Evolutionary conservation across 1,139 yeast species (phyloP).

Genomic region (Saccharomyces hybrid): DNA sequence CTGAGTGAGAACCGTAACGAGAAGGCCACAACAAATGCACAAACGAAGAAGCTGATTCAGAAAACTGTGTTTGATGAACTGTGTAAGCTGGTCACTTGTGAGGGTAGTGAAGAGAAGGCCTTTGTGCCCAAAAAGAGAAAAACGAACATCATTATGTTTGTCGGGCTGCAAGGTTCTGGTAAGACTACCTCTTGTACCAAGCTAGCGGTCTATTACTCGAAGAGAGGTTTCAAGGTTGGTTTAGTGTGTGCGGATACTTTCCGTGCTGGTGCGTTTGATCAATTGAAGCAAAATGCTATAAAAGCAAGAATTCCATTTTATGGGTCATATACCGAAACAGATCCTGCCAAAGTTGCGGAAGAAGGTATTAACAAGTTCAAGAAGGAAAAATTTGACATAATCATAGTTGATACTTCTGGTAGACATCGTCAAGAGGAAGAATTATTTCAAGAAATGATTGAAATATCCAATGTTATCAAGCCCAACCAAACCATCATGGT

Average conservation of each 20-base stretch:
- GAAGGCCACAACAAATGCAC: conserved; percentile 35
- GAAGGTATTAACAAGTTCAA: conserved; percentile 92
- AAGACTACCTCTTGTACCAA: conserved; percentile 97
- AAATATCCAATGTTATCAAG: conserved; percentile 73
- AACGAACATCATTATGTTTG: conserved; percentile 82
- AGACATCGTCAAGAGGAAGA: conserved; percentile 94
- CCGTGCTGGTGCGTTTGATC: conserved; percentile 99
- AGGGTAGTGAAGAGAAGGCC: conserved; percentile 47
- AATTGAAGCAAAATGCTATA: conserved; percentile 92
- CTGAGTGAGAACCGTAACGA: conserved; percentile 31
- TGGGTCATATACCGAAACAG: conserved; percentile 92
- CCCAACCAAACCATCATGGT: conserved; percentile 98
- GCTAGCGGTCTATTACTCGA: conserved; percentile 86
- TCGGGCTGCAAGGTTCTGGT: conserved; percentile 98
- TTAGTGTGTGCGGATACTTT: conserved; percentile 98
- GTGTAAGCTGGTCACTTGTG: conserved; percentile 71
- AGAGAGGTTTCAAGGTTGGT: conserved; percentile 91
- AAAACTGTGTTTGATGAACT: conserved; percentile 91
- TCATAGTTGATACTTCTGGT: conserved; percentile 96
- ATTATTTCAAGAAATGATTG: conserved; percentile 88
- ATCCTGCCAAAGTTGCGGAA: conserved; percentile 84
- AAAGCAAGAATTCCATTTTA: conserved; percentile 90
- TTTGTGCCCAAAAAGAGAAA: conserved; percentile 81
- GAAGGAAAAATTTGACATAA: conserved; percentile 84
- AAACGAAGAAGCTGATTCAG: conserved; percentile 72